These are phyloP conservation scores for Beauveria asiatica DNA, from an alignment of 2,329 filamentous ascomycete species.

Conservation along the genomic window DNA sequence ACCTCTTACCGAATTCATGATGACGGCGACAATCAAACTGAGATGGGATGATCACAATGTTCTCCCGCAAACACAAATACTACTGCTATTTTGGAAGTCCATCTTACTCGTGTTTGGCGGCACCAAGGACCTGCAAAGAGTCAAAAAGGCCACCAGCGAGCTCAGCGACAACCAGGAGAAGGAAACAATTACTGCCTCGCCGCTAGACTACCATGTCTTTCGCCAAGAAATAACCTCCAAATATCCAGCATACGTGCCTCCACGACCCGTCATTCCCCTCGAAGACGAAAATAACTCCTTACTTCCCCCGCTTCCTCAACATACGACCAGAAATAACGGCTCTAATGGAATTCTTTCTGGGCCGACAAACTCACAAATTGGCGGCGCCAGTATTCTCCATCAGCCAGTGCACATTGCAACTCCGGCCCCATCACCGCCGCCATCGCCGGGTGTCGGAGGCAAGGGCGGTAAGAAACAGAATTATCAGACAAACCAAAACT, in stretches of 20 bases:
- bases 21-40: slow-evolving; percentile 58
- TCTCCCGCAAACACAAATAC: slow-evolving; percentile 59
- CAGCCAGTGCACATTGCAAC: slow-evolving; percentile 99
- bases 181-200: slow-evolving; percentile 83
- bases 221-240: slow-evolving; percentile 96
- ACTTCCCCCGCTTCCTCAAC: slow-evolving; percentile 73
- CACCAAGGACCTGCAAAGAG: slow-evolving; percentile 58
- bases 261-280: slow-evolving; percentile 70
- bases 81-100: slow-evolving; percentile 87
- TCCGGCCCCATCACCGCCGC: slow-evolving; percentile 88
- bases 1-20: slow-evolving; percentile 61
- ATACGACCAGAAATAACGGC: slow-evolving; percentile 53
- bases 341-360: slow-evolving; percentile 54
- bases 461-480: slow-evolving; percentile 98
- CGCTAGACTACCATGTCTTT: slow-evolving; percentile 92
- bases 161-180: slow-evolving; percentile 54
- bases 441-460: slow-evolving; percentile 75
- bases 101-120: slow-evolving; percentile 81
- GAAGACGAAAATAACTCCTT: slow-evolving; percentile 89
- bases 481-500: slow-evolving; percentile 98
- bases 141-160: slow-evolving; percentile 65
- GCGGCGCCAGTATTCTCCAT: slow-evolving; percentile 74
- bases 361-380: slow-evolving; percentile 44
- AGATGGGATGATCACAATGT: slow-evolving; percentile 63
- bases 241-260: slow-evolving; percentile 92